phyloP scores from a whole-genome alignment of 495 filamentous ascomycete species.

The Chaetomium tenue region DNA sequence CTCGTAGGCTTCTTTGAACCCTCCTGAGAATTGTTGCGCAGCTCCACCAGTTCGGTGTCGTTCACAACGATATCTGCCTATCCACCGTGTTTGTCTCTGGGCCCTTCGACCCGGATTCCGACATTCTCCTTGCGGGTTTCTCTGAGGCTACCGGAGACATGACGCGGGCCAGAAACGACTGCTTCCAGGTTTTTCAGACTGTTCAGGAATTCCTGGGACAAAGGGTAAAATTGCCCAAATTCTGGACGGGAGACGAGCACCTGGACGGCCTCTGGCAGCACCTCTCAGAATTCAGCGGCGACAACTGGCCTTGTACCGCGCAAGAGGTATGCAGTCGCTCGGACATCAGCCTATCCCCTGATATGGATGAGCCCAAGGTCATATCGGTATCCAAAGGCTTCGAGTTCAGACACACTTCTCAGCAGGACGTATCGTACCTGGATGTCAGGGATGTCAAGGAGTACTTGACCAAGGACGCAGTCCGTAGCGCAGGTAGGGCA shows the following conservation, averaged over 20 bases:
- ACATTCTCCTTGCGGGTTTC: not conserved
- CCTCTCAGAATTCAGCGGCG: not conserved
- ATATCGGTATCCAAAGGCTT: slow-evolving; percentile 6
- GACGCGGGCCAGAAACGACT: not conserved
- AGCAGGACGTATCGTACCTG: slow-evolving; percentile 6
- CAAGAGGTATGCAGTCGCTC: no score
- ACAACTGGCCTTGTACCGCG: not conserved
- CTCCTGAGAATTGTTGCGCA: not conserved
- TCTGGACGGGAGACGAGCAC: not conserved
- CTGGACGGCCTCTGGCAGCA: not conserved
- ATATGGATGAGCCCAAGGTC: not conserved
- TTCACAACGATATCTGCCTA: not conserved
- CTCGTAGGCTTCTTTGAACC: not conserved
- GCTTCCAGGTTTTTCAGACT: not conserved
- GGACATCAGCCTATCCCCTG: not conserved
- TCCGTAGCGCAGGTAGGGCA: not conserved
- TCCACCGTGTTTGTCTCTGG: not conserved
- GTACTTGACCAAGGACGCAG: slow-evolving; percentile 4
- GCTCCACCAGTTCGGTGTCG: not conserved
- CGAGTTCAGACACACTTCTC: not conserved
- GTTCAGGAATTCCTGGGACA: not conserved
- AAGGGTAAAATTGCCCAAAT: not conserved
- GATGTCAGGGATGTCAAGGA: not conserved
- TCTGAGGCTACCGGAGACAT: not conserved
- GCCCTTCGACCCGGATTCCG: not conserved